phyloP scores from a whole-genome alignment of 148 eudicot genomes.

The Silene latifolia region DNA sequence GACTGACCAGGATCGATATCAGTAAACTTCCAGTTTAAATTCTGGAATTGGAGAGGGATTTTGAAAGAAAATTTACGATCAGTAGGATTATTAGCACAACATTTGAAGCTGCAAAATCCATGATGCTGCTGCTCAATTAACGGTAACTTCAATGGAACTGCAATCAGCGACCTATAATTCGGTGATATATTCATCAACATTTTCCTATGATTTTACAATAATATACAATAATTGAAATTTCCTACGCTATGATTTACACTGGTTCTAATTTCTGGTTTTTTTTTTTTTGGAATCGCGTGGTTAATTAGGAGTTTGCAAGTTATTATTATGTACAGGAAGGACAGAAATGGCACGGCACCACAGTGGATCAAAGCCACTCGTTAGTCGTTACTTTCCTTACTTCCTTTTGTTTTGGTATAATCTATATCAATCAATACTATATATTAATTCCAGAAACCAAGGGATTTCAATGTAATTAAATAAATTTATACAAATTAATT shows the following conservation, averaged over 20 bases:
- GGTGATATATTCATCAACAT: slow-evolving; percentile 24
- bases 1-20: slow-evolving; percentile 25
- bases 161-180: slow-evolving; percentile 11
- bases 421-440: too few species aligned
- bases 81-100: slow-evolving; percentile 26
- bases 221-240: too few species aligned
- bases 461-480: too few species aligned
- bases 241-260: neutral
- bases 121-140: neutral
- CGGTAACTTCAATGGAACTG: slow-evolving; percentile 18
- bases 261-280: neutral
- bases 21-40: slow-evolving; percentile 23
- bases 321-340: too few species aligned
- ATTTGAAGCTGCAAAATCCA: slow-evolving; percentile 17
- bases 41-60: slow-evolving; percentile 24
- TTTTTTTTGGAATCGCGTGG: neutral
- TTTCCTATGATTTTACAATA: neutral
- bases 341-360: too few species aligned
- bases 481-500: too few species aligned
- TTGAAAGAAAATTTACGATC: slow-evolving; percentile 24
- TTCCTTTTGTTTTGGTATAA: too few species aligned
- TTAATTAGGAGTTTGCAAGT: neutral
- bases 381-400: too few species aligned
- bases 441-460: too few species aligned
- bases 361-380: too few species aligned